A percentile compares a stretch with the other conserved stretches of the same genome.
These are phyloP conservation scores for Ustanciosporium gigantosporum DNA, from an alignment of 1,284 basidiomycete species.

Conservation along the genomic window DNA sequence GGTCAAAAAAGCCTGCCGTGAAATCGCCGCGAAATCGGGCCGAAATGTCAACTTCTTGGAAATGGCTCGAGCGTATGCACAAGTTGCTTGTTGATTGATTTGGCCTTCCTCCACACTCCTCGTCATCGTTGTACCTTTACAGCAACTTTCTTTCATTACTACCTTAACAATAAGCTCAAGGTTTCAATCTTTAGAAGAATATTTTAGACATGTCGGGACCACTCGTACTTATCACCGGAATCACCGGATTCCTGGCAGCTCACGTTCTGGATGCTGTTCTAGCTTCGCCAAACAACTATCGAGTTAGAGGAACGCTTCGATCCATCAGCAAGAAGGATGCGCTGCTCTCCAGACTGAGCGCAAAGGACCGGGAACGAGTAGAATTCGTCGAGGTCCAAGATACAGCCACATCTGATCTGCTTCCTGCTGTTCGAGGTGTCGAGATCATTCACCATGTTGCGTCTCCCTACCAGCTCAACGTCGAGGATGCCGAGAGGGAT, in stretches of 20 bases:
- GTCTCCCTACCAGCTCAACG: slow-evolving; percentile 53
- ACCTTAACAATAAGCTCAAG: too few species aligned
- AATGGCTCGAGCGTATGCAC: too few species aligned
- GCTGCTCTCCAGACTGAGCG: slow-evolving; percentile 32
- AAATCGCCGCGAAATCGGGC: too few species aligned
- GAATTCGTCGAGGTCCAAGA: slow-evolving; percentile 57
- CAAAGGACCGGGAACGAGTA: slow-evolving; percentile 32
- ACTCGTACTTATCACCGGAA: slow-evolving; percentile 49
- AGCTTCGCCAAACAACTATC: slow-evolving; percentile 38
- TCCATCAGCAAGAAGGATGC: slow-evolving; percentile 42
- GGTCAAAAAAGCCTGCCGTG: too few species aligned
- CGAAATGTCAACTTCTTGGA: too few species aligned
- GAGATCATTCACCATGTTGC: slow-evolving; percentile 36
- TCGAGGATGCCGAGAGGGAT: slow-evolving; percentile 57
- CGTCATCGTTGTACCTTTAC: too few species aligned
- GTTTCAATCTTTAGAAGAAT: too few species aligned
- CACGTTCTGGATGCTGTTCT: slow-evolving; percentile 50
- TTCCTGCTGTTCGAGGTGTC: slow-evolving; percentile 53
- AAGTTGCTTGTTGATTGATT: too few species aligned
- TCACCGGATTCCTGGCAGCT: slow-evolving; percentile 51
- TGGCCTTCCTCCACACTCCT: too few species aligned
- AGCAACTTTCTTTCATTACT: too few species aligned
- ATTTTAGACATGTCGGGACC: slow-evolving; percentile 40
- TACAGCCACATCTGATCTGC: slow-evolving; percentile 56
- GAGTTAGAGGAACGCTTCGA: slow-evolving; percentile 50